Evolutionary conservation across 169 alveolate genomes (phyloP).

Genomic region (Eimeria sp.): DNA sequence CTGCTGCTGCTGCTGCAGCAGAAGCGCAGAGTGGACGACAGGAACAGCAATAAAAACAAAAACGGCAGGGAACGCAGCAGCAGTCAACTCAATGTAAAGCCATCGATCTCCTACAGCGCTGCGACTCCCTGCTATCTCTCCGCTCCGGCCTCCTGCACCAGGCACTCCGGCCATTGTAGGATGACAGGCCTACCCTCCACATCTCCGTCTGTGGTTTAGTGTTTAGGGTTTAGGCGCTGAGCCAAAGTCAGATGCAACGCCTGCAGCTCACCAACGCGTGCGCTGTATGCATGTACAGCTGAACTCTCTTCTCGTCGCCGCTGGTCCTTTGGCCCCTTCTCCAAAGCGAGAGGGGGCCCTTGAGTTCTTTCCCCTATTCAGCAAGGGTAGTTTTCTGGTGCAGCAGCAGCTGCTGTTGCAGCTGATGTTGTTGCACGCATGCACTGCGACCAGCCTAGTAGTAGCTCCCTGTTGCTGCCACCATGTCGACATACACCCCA

Average conservation of each 20-base stretch:
- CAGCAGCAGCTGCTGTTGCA: not conserved
- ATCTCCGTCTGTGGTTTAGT: not conserved
- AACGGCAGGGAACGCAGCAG: not conserved
- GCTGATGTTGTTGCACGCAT: not conserved
- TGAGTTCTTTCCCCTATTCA: not conserved
- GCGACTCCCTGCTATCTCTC: not conserved
- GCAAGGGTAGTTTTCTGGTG: not conserved
- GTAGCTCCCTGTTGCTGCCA: not conserved
- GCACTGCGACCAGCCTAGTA: not conserved
- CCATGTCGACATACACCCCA: slow-evolving; percentile 4
- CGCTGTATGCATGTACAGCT: not conserved
- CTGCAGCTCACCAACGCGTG: not conserved
- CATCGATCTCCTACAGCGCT: not conserved
- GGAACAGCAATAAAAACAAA: not conserved
- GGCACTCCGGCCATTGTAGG: not conserved
- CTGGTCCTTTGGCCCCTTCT: not conserved
- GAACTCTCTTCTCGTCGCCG: not conserved
- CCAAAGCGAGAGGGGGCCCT: not conserved
- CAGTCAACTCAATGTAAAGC: not conserved
- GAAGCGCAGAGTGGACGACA: not conserved
- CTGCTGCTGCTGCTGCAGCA: not conserved
- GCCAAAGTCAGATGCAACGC: not conserved
- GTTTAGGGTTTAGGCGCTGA: not conserved
- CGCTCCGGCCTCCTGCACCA: not conserved
- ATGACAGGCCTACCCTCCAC: not conserved